phyloP scores from a whole-genome alignment of 148 eudicot species.

The Chenopodium quinoa region DNA sequence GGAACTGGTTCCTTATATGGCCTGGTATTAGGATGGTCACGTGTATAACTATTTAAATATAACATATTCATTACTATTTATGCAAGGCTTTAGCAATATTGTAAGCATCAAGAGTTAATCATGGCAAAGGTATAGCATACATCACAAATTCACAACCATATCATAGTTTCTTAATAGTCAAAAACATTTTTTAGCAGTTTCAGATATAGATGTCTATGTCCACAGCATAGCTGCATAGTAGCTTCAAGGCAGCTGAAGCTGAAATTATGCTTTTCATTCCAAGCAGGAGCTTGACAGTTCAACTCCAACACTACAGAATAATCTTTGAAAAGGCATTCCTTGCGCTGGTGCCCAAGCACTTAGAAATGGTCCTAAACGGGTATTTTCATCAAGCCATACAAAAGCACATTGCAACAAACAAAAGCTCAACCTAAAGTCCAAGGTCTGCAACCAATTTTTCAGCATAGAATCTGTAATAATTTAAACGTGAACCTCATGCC shows the following conservation, averaged over 20 bases:
- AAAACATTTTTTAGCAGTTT: neutral
- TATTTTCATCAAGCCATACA: neutral
- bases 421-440: neutral
- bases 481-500: neutral
- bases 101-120: neutral
- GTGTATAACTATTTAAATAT: slow-evolving; percentile 49
- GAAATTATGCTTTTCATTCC: neutral
- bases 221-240: neutral
- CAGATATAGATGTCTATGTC: neutral
- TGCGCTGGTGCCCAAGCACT: neutral
- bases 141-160: neutral
- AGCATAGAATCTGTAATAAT: neutral
- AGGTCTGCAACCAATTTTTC: neutral
- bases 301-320: neutral
- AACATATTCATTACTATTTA: neutral
- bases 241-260: neutral
- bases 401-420: neutral
- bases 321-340: neutral
- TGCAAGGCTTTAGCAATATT: neutral
- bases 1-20: slow-evolving; percentile 41
- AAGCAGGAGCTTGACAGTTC: neutral
- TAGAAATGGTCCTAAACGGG: neutral
- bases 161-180: neutral
- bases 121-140: neutral
- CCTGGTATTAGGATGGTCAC: slow-evolving; percentile 85